Evolutionary conservation across 108 stramenopile genomes (phyloP), one percentile per base, ranked within the genome.

Genomic region (Parmales sp.): DNA sequence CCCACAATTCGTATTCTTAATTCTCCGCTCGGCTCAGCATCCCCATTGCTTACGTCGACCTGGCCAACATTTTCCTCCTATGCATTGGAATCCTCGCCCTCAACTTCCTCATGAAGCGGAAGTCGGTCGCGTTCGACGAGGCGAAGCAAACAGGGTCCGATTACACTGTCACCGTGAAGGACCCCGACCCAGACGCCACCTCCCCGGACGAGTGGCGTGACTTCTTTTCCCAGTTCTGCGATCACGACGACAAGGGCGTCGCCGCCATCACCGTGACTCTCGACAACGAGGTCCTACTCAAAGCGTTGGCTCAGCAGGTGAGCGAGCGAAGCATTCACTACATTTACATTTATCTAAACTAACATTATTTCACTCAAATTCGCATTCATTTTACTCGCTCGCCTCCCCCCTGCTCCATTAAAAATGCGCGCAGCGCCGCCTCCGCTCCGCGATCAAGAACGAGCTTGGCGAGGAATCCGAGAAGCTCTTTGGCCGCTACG

Each of bases 171-270:
- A 63, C 77, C 7, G 87, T 92, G 8, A 60, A 51, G 5, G 89
- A 92, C 74, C 91, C 91, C 9, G 86, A 85, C 22, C 69, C 73
- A 1, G 82, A 86, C 69, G 88, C 91, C 0, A 54, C 46, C 38
- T 83, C 88, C 72, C 78, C 84, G 6, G 84, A 92, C 23, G 87
- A 87, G 67, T 92, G 88, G 87, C 46, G 69, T 26, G 72, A 74
- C 38, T 91, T 89, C 75, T 88, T 89, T 72, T 54, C 66, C 23
- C 75, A 78, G 45, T 92, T 79, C 63, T n/a, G n/a, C n/a, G n/a
- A n/a, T n/a, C 68, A 82, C 65, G 76, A 78, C 22, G 76, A 85
- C 45, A 78, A 79, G 0, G 80, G 86, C 49, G 88, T 92, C 11
- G 83, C 83, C 13, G 44, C 51, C 6, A 78, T 87, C 6, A 86